phyloP scores from a whole-genome alignment of 331 rosid species.

The Malus hybrid region DNA sequence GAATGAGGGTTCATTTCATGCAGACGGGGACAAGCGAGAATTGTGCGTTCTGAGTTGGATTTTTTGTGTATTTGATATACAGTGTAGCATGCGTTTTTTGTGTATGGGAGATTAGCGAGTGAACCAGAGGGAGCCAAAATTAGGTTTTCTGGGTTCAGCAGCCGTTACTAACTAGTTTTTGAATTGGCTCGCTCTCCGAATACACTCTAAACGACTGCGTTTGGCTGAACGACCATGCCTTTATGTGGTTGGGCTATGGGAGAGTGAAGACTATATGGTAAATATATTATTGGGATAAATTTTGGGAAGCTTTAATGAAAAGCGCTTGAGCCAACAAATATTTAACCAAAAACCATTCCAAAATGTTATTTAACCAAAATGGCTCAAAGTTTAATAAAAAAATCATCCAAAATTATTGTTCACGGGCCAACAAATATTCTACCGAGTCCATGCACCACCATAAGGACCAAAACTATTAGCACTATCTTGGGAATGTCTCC shows the following conservation, averaged over 20 bases:
- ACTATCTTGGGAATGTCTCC: too few relatives aligned
- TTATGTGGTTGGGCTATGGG: background rate
- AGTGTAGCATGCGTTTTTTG: background rate
- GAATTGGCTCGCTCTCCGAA: background rate
- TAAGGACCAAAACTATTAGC: too few relatives aligned
- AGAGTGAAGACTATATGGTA: background rate
- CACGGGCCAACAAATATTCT: too few relatives aligned
- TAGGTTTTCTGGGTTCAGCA: background rate
- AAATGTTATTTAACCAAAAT: too few relatives aligned
- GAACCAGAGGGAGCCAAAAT: background rate
- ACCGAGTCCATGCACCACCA: too few relatives aligned
- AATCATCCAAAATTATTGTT: too few relatives aligned
- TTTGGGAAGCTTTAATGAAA: too few relatives aligned
- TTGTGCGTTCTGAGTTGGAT: background rate
- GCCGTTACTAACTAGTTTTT: background rate
- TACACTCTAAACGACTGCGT: background rate
- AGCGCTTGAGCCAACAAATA: too few relatives aligned
- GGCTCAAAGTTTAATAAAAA: too few relatives aligned
- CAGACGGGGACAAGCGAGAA: background rate
- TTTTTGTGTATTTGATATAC: background rate
- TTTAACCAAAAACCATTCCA: too few relatives aligned
- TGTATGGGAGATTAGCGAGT: background rate
- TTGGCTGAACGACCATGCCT: background rate
- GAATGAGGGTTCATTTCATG: background rate
- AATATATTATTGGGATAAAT: too few relatives aligned